A percentile compares a stretch with the other conserved stretches of the same genome.
Evolutionary conservation across 352 stramenopile genomes (phyloP).

Genomic region (Thalassiosira mediterranea): DNA sequence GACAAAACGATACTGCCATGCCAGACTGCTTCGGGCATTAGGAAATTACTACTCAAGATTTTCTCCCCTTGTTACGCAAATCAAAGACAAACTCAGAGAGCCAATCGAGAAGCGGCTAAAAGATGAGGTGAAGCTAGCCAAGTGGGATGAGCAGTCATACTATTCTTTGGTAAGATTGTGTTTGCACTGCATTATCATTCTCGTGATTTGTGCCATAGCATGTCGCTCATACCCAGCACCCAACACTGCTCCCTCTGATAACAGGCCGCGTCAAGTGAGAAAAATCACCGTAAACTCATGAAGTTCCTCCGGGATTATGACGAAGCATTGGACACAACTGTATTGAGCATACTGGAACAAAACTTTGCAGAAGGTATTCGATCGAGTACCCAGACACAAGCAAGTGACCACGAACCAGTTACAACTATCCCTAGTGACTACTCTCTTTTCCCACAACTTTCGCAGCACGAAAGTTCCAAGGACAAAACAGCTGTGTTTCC

Average conservation of each 20-base stretch:
- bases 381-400: conserved; percentile 50
- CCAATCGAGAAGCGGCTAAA: conserved; percentile 97
- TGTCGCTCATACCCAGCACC: too few species aligned
- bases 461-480: conserved; percentile 15
- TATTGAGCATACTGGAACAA: conserved; percentile 75
- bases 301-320: conserved; percentile 93
- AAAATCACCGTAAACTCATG: conserved; percentile 98
- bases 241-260: too few species aligned
- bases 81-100: conserved; percentile 87
- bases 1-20: conserved; percentile 70
- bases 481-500: conserved; percentile 7
- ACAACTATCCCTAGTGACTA: conserved; percentile 59
- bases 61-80: conserved; percentile 68
- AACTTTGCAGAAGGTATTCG: conserved; percentile 67
- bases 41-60: conserved; percentile 95
- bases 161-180: conserved; percentile 89
- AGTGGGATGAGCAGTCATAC: conserved; percentile 99
- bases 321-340: conserved; percentile 77
- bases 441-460: conserved; percentile 60
- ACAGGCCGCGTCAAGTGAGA: conserved; percentile 93
- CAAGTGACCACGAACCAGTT: conserved; percentile 46
- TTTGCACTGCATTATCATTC: background rate
- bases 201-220: background rate
- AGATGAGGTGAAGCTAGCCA: conserved; percentile 97
- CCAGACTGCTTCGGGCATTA: conserved; percentile 91